Evolutionary conservation across 164 flowering plant genomes (phyloP), one percentile per base, ranked within the genome.

Genomic region (Umbilicus rupestris): DNA sequence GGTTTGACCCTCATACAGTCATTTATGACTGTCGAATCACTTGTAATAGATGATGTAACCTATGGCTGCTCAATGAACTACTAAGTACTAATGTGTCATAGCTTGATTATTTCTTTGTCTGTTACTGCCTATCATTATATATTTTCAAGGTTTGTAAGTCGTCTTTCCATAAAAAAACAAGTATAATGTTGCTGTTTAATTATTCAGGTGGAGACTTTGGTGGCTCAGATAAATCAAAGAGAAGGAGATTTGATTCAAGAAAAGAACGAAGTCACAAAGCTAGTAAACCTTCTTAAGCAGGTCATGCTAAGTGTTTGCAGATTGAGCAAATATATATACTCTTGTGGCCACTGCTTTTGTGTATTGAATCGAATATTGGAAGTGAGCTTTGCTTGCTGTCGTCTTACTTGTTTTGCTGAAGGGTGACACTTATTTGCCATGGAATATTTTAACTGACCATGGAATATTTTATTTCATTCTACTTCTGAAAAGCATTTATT

Each of bases 211-310:
- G 97, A 92, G 80, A 92, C 96, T 73, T 81, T 95, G 75, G 99
- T 96, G 37, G 86, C 88, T 70, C 96, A 95, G 74, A 73, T 95
- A 71, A 92, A 89, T 70, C 89, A 87, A 73, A 83, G 96, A 72
- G 99, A 95, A 84, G 97, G 99, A 71, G 99, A 95, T 74, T 73
- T 95, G 52, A 81, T 95, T 67, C 96, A 91, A 68, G 97, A 92
- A 71, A 95, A 89, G 77, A 73, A 83, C 11, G 97, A 95, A 82
- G 96, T 92, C 73, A 91, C 85, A 79, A 95, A 78, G 82, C 86
- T 95, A 16, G 97, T 96, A 22, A 81, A 74, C 82, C 84, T 95
- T 79, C 87, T 95, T 35, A 87, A 87, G 84, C 87, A 89, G 81
- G 83, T 79, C 63, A 20, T 19, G 46, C 44, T 0, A 37, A 62